A percentile compares a stretch with the other conserved stretches of the same genome.
These are phyloP conservation scores for Amanita pseudoporphyria DNA, from an alignment of 768 basidiomycete species.

Conservation along the genomic window DNA sequence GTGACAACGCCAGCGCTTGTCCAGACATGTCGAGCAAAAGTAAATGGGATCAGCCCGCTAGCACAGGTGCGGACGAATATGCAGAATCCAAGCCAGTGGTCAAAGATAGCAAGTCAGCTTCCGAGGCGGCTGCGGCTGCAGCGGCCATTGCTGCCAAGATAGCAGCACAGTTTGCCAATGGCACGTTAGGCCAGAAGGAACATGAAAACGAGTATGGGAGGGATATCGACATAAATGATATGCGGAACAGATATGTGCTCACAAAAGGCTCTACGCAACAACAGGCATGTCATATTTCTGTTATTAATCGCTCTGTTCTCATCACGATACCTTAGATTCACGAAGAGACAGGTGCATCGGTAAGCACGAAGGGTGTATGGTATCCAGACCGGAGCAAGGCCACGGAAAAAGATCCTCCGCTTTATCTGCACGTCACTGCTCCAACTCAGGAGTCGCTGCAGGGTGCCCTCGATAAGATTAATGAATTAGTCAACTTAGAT, in stretches of 20 bases:
- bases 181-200: conserved; percentile 44
- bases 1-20: neutral
- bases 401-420: conserved; percentile 84
- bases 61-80: conserved; percentile 30
- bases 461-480: conserved; percentile 57
- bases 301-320: neutral
- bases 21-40: conserved; percentile 57
- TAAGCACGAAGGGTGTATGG: conserved; percentile 92
- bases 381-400: conserved; percentile 90
- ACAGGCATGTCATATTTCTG: conserved; percentile 47
- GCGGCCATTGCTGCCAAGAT: conserved; percentile 94
- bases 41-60: conserved; percentile 72
- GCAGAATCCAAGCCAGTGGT: conserved; percentile 25
- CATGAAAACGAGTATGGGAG: conserved; percentile 77
- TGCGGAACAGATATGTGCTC: conserved; percentile 88
- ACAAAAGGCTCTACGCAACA: conserved; percentile 90
- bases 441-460: conserved; percentile 55
- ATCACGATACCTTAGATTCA: conserved; percentile 50
- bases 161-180: conserved; percentile 69
- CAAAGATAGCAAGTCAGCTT: conserved; percentile 42
- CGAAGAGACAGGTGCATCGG: conserved; percentile 85
- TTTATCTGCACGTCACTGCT: conserved; percentile 91
- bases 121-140: conserved; percentile 58
- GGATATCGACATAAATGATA: conserved; percentile 96
- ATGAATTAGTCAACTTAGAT: conserved; percentile 65